A percentile compares a stretch with the other conserved stretches of the same genome.
phyloP scores from a whole-genome alignment of 2,329 filamentous ascomycete species.

The Claviceps maximensis region DNA sequence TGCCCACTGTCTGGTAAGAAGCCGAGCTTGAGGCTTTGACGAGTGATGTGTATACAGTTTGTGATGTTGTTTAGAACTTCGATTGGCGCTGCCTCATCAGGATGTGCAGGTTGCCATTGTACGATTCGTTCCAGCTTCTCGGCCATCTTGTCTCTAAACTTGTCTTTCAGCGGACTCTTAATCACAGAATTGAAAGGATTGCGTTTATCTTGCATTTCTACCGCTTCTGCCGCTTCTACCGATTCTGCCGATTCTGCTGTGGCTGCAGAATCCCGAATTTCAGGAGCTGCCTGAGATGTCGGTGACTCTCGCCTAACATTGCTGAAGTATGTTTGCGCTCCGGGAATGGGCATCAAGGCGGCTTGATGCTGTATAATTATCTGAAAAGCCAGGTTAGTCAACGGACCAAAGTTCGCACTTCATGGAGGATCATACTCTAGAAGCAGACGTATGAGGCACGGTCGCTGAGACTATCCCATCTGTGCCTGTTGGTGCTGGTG shows the following conservation, averaged over 20 bases:
- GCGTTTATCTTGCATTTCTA: neutral
- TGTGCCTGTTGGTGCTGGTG: neutral
- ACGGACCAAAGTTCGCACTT: neutral
- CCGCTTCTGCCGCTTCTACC: neutral
- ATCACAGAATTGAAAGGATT: constrained; percentile 4
- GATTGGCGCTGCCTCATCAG: neutral
- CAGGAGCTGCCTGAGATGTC: neutral
- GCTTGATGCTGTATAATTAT: constrained; percentile 5
- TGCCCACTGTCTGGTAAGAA: constrained; percentile 21
- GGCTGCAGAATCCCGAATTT: neutral
- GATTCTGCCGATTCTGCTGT: neutral
- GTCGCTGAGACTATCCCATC: neutral
- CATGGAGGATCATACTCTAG: neutral
- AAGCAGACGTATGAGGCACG: neutral
- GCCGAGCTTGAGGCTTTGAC: constrained; percentile 13
- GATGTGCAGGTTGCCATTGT: neutral
- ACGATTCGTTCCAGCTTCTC: constrained; percentile 1
- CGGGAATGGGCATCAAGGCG: constrained; percentile 19
- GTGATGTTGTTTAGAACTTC: constrained; percentile 12
- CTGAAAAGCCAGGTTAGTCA: neutral
- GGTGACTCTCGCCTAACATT: neutral
- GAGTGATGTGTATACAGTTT: constrained; percentile 13
- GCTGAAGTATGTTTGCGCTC: constrained; percentile 26
- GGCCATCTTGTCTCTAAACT: constrained; percentile 13
- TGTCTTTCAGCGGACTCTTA: constrained; percentile 9